Percentiles rank a stretch among this genome's conserved stretches.
These are phyloP conservation scores for Diutina ranongensis DNA, from an alignment of 1,139 yeast genomes.

Conservation along the genomic window DNA sequence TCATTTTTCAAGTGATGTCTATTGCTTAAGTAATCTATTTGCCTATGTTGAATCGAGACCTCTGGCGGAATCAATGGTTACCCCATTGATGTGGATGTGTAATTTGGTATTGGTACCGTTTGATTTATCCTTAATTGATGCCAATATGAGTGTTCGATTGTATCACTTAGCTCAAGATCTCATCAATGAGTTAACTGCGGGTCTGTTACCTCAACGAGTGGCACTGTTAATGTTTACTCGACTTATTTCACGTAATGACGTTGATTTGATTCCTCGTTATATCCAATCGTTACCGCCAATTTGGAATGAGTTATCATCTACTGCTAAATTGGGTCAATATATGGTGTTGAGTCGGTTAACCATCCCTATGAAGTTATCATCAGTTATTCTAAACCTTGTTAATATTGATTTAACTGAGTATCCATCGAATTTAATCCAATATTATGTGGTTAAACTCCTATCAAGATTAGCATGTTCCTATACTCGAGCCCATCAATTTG, in stretches of 20 bases:
- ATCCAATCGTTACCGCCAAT: background rate
- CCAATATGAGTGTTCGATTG: background rate
- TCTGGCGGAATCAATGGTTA: background rate
- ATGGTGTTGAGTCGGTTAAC: background rate
- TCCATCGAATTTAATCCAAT: background rate
- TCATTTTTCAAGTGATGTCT: background rate
- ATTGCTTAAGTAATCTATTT: background rate
- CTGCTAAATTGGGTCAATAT: background rate
- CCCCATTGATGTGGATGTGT: background rate
- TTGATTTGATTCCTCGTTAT: background rate
- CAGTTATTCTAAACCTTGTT: background rate
- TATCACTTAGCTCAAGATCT: background rate
- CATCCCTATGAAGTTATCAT: background rate
- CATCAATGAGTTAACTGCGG: background rate
- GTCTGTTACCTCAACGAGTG: background rate
- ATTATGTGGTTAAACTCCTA: background rate
- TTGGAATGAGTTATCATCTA: background rate
- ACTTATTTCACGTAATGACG: background rate
- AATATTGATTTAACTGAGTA: background rate
- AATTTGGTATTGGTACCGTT: slow-evolving; percentile 5
- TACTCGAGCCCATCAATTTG: background rate
- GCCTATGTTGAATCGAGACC: background rate
- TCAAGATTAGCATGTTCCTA: background rate
- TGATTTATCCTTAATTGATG: background rate
- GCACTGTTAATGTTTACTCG: slow-evolving; percentile 1